Evolutionary conservation across 805 yeast species (phyloP).

Genomic region (Clavispora asparagi): DNA sequence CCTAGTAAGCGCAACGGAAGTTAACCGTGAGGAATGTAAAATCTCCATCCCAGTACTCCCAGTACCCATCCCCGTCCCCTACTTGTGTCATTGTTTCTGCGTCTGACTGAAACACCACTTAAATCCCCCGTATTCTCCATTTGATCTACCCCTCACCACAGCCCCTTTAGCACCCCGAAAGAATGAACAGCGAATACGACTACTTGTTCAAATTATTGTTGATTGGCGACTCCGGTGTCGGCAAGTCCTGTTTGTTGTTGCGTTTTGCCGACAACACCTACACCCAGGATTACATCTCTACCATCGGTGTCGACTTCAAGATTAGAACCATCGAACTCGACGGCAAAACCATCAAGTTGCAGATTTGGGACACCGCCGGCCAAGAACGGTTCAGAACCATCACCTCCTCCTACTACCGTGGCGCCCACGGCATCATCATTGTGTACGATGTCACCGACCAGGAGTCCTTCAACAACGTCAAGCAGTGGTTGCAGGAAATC

Average conservation of each 20-base stretch:
- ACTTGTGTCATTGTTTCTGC: not conserved
- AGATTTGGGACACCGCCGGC: conserved; percentile 99
- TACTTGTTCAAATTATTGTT: conserved; percentile 89
- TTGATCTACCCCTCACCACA: not conserved
- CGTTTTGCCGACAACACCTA: conserved; percentile 97
- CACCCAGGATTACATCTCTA: conserved; percentile 93
- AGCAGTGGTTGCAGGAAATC: conserved; percentile 98
- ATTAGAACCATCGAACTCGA: conserved; percentile 88
- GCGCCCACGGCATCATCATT: conserved; percentile 97
- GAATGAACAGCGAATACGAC: conserved; percentile 94
- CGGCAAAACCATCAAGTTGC: conserved; percentile 95
- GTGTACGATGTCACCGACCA: conserved; percentile 98
- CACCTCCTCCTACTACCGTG: conserved; percentile 95
- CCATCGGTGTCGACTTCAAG: conserved; percentile 95
- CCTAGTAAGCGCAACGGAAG: not conserved
- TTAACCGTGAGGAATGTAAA: not conserved
- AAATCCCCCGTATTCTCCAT: not conserved
- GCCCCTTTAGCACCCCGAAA: not conserved
- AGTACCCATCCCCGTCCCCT: not conserved
- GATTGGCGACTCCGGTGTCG: conserved; percentile 98
- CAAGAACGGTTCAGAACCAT: conserved; percentile 98
- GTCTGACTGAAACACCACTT: not conserved
- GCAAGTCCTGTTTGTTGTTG: conserved; percentile 89
- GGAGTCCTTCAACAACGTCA: conserved; percentile 91
- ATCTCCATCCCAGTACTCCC: not conserved